Percentiles rank a stretch among this genome's conserved stretches.
Evolutionary conservation across 805 yeast genomes (phyloP).

Genomic region (Hanseniaspora valbyensis): DNA sequence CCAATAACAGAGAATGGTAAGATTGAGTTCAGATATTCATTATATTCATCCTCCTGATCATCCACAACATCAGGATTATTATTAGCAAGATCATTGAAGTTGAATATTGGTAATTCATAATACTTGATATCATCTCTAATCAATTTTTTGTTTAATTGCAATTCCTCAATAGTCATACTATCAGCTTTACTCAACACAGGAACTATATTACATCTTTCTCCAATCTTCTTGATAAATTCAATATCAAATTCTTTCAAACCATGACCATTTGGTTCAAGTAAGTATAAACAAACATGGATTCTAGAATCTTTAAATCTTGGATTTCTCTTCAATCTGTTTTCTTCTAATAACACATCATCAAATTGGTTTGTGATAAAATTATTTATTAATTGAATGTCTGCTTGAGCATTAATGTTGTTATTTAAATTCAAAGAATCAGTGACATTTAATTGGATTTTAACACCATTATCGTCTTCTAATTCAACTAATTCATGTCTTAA

Average conservation of each 20-base stretch:
- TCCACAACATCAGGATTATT: conserved; percentile 42
- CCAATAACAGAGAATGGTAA: conserved; percentile 63
- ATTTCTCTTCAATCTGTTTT: conserved; percentile 69
- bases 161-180: conserved; percentile 69
- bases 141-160: conserved; percentile 59
- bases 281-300: conserved; percentile 63
- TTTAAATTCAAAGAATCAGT: conserved; percentile 83
- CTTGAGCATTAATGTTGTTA: conserved; percentile 55
- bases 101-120: conserved; percentile 60
- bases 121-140: conserved; percentile 65
- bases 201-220: conserved; percentile 69
- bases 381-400: conserved; percentile 57
- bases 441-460: conserved; percentile 61
- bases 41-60: conserved; percentile 55
- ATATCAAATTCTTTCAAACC: conserved; percentile 69
- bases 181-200: conserved; percentile 84
- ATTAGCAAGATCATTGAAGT: conserved; percentile 37
- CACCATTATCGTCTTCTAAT: conserved; percentile 75
- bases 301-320: conserved; percentile 79
- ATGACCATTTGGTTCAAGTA: conserved; percentile 77
- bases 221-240: conserved; percentile 64
- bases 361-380: conserved; percentile 73
- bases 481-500: conserved; percentile 74
- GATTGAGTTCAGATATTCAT: conserved; percentile 50
- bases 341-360: conserved; percentile 72